Conservation (phyloP, 768 basidiomycete genomes). For the Nidularia sp. region DNA sequence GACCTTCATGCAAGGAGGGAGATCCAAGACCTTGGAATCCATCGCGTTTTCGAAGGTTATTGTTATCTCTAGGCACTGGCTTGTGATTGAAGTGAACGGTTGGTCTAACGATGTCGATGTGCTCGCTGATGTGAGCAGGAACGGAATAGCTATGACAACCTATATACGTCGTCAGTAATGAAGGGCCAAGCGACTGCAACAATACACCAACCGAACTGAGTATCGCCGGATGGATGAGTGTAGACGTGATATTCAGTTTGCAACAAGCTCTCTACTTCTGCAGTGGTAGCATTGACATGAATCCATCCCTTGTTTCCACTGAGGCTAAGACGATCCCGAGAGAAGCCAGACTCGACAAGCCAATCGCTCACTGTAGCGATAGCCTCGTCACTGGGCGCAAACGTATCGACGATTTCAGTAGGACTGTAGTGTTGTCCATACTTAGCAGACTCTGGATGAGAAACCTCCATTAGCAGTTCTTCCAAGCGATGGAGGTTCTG, state of each 20-base stretch:
- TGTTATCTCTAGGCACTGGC: slow-evolving; percentile 11
- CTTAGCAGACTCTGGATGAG: slow-evolving; percentile 44
- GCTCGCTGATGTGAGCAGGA: slow-evolving; percentile 33
- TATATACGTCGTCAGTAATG: slow-evolving; percentile 8
- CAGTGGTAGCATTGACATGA: slow-evolving; percentile 33
- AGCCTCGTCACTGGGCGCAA: slow-evolving; percentile 38
- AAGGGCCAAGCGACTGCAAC: not conserved
- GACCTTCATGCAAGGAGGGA: slow-evolving; percentile 2
- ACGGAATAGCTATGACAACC: slow-evolving; percentile 36
- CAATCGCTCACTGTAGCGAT: slow-evolving; percentile 37
- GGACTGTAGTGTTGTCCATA: slow-evolving; percentile 50
- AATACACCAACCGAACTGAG: slow-evolving; percentile 31
- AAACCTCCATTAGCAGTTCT: slow-evolving; percentile 39
- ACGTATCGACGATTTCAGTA: slow-evolving; percentile 36
- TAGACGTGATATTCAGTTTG: slow-evolving; percentile 44
- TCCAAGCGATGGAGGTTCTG: slow-evolving; percentile 41
- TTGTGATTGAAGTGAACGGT: slow-evolving; percentile 35
- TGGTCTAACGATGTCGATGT: slow-evolving; percentile 38
- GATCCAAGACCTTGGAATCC: not conserved
- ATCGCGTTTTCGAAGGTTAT: slow-evolving; percentile 3
- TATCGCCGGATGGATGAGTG: slow-evolving; percentile 30
- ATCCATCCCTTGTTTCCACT: slow-evolving; percentile 37
- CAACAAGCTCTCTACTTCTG: slow-evolving; percentile 37
- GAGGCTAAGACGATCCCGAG: slow-evolving; percentile 28
- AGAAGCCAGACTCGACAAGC: slow-evolving; percentile 38